A percentile compares a stretch with the other conserved stretches of the same genome.
phyloP scores from a whole-genome alignment of 2,329 filamentous ascomycete genomes.

The Colletotrichum australisinense region DNA sequence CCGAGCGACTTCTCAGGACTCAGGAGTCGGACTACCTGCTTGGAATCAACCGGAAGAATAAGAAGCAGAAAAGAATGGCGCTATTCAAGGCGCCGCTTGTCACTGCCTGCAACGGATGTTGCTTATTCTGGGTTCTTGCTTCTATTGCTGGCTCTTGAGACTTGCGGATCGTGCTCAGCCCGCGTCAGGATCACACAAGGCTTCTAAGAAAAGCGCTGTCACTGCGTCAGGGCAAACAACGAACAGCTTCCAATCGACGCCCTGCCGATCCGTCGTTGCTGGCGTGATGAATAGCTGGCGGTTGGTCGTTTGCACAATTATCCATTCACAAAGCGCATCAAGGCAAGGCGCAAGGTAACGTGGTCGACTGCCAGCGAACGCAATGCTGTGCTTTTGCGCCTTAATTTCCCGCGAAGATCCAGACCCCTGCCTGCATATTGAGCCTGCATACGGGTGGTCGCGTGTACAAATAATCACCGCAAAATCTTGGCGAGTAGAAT shows the following conservation, averaged over 20 bases:
- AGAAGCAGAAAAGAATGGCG: not conserved
- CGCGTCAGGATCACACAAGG: not conserved
- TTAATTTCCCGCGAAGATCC: constrained; percentile 34
- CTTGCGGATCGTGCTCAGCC: not conserved
- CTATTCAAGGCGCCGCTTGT: not conserved
- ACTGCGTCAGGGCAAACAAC: constrained; percentile 23
- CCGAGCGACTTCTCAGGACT: not conserved
- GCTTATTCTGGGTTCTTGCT: not conserved
- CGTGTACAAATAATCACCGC: not conserved
- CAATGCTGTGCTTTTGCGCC: constrained; percentile 35
- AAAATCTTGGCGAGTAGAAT: fast-evolving
- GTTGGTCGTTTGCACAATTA: constrained; percentile 24
- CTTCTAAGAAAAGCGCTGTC: constrained; percentile 33
- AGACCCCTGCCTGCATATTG: constrained; percentile 1
- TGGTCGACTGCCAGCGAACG: constrained; percentile 17
- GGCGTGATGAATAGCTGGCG: constrained; percentile 11
- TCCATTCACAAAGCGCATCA: constrained; percentile 6
- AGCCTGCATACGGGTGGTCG: not conserved
- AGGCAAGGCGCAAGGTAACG: constrained; percentile 13
- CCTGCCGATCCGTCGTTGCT: constrained; percentile 30
- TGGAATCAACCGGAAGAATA: not conserved
- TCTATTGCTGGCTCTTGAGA: constrained; percentile 9
- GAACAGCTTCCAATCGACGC: constrained; percentile 6
- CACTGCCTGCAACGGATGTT: not conserved
- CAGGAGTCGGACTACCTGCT: no score